These are phyloP conservation scores for Xylariales sp. DNA, from an alignment of 2,329 filamentous ascomycete genomes.

Conservation along the genomic window DNA sequence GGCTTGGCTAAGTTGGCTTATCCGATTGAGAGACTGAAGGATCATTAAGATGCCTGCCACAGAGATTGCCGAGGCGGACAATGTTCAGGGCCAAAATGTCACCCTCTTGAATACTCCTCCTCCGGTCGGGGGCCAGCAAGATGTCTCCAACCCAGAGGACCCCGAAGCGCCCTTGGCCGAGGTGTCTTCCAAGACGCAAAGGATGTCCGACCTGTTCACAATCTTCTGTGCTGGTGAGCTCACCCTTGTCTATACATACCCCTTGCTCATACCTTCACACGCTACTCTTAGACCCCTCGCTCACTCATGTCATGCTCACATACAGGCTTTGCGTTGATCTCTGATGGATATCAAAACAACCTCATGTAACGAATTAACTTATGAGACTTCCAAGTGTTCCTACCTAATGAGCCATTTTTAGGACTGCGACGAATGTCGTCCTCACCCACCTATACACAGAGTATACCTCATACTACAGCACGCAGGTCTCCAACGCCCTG, in stretches of 20 bases:
- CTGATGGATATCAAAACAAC: constrained; percentile 35
- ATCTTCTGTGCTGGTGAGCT: constrained; percentile 32
- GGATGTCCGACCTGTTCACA: constrained; percentile 29
- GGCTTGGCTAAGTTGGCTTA: background rate
- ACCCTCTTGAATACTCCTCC: constrained; percentile 5
- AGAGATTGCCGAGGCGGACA: constrained; percentile 18
- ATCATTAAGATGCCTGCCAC: constrained; percentile 14
- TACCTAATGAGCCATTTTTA: constrained; percentile 4
- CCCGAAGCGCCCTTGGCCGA: constrained; percentile 15
- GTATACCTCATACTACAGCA: constrained; percentile 31
- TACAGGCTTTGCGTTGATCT: constrained; percentile 30
- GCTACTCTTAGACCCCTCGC: too few species aligned
- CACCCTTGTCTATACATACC: background rate
- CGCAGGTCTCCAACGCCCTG: constrained; percentile 30
- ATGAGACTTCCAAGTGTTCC: background rate
- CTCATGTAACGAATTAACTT: constrained; percentile 21
- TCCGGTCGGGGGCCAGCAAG: constrained; percentile 12
- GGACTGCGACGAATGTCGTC: constrained; percentile 33
- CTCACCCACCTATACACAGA: constrained; percentile 27
- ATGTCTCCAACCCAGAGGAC: constrained; percentile 18
- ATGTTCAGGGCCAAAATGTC: constrained; percentile 1
- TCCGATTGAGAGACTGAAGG: background rate
- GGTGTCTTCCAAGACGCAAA: constrained; percentile 24
- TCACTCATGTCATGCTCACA: background rate
- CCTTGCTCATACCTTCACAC: background rate